Evolutionary conservation across 2,329 filamentous ascomycete genomes (phyloP), one percentile per base, ranked within the genome.

Genomic region (Neofusicoccum parvum): DNA sequence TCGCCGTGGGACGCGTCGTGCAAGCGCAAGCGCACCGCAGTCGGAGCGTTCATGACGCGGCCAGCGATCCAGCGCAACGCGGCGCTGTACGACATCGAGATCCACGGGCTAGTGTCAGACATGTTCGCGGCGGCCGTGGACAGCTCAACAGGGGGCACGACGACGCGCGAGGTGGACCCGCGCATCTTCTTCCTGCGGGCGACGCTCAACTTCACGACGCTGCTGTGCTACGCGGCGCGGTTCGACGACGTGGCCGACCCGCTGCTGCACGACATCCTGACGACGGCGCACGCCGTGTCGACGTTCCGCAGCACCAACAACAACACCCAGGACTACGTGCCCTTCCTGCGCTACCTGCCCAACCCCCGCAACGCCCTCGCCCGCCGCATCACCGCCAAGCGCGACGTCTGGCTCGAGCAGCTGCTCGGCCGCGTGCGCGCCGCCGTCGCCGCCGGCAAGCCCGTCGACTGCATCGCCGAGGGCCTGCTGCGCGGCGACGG

Each of bases 1-100:
- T n/a, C 63, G 9, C 63, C 63, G 1, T 65, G 63, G 63, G 63
- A 65, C 45, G 15, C 45, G 1, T 65, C 63, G 9, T 65, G 63
- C 53, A 65, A 65, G 53, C 63, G 63, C 45, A 65, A 65, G 17
- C 63, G 63, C 63, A 65, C 63, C 41, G 63, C 63, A 20, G 53
- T 65, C 34, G 63, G 51, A 0, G 36, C 63, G 12, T 65, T 56
- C 63, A 65, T 65, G 63, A 65, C 63, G 45, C 63, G 63, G 1
- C 63, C 63, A 2, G 63, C 63, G 0, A 65, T 65, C 32, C 63
- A 65, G 17, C 36, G 53, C 32, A 59, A 58, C 14, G 53, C 63
- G 0, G 20, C 63, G 1, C 43, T 65, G 14, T 49, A 41, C 63
- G 63, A 65, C 36, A 39, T 65, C 43, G 63, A 65, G 37, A 39